Base-by-base conservation (phyloP, 1,284 basidiomycete species). In the Xerocomus nothofagi region DNA sequence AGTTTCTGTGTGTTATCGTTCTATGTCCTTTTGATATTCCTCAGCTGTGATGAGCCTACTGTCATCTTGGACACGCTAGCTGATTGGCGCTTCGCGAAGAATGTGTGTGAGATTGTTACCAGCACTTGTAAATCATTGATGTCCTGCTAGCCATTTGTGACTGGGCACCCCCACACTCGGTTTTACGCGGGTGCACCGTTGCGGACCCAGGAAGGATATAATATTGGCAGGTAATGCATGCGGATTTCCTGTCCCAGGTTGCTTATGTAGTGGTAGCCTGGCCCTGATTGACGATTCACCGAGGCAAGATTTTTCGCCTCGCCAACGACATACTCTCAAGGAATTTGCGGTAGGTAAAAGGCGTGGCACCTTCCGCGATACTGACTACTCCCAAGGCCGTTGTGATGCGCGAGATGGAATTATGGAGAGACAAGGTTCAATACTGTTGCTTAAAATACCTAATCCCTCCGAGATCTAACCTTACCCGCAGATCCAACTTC, bases 181-280 rank as follows among this genome's bases (percentile, higher is more conserved):
- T 98, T 98, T 69, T 97, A 96, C 64, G 94, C 94, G 4, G 93
- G 91, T 15, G 91, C 91, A 23, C 94, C 94, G 2, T 66, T 98
- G 36, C 80, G 91, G 21, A 97, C 94, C 0, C 77, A 86, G 41
- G 93, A 97, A 53, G 95, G 94, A 4, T 88, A 77, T 71, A 98
- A 97, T 62, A 85, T 98, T 50, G 93, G 93, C 62, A 82, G 82
- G 79, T 84, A 65, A 66, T 78, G 72, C 31, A 38, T 45, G 21
- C 44, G 18, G 46, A 42, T 39, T 34, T 44, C 26, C n/a, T 39
- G 17, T 17, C 7, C 43, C 50, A 40, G 41, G 40, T 43, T 49
- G 53, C 40, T 54, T 40, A 53, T 36, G 21, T 43, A 39, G 6
- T 27, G 48, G 18, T 57, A 90, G 87, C 49, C 72, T 97, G 48